These are phyloP conservation scores for Jaltomata sinuosa DNA, from an alignment of 257 asterid genomes.

Conservation along the genomic window DNA sequence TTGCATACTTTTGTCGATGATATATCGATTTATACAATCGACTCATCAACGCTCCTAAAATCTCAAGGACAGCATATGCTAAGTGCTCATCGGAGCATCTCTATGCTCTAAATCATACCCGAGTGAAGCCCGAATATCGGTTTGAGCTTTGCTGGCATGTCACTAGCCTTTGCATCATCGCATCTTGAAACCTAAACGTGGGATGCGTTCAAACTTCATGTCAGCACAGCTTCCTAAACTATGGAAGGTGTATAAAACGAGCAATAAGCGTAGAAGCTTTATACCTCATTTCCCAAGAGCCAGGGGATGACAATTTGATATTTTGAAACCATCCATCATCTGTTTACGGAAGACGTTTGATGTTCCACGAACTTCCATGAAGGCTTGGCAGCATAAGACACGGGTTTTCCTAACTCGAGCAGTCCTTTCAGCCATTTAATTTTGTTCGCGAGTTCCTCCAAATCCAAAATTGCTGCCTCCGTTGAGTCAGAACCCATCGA, in stretches of 20 bases:
- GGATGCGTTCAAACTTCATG: neutral
- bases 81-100: neutral
- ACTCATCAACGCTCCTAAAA: neutral
- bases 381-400: neutral
- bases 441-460: conserved; percentile 20
- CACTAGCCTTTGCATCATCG: neutral
- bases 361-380: conserved; percentile 21
- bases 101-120: neutral
- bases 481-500: conserved; percentile 1
- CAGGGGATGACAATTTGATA: neutral
- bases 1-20: neutral
- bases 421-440: conserved; percentile 18
- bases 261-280: neutral
- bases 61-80: neutral
- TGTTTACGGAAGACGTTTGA: conserved; percentile 1
- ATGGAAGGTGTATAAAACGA: neutral
- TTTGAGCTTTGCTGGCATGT: neutral
- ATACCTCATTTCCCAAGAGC: neutral
- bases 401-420: neutral
- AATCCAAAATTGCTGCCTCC: conserved; percentile 20
- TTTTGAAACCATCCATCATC: conserved; percentile 1
- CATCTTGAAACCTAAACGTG: neutral
- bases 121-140: neutral
- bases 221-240: neutral
- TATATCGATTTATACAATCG: neutral